Conservation (phyloP, 306 rosid species). For the Clitoria ternatea region DNA sequence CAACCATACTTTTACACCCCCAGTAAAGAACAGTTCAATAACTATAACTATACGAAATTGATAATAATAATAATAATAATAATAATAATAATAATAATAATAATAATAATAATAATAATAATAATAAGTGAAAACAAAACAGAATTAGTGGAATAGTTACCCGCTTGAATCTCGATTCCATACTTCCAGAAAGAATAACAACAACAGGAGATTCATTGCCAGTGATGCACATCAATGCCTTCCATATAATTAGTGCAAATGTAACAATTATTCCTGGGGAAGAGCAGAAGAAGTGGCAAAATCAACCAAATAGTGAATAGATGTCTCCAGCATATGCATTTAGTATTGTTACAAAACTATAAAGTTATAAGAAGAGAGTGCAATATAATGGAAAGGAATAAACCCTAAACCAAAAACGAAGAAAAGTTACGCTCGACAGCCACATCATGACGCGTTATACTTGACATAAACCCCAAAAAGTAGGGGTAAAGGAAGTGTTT, state of each 20-base stretch:
- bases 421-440: too few species aligned
- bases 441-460: neutral
- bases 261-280: slow-evolving; percentile 62
- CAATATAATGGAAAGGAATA: neutral
- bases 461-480: neutral
- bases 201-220: slow-evolving; percentile 81
- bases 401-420: neutral
- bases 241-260: slow-evolving; percentile 70
- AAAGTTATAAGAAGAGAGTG: neutral
- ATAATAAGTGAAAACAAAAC: neutral
- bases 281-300: slow-evolving; percentile 18
- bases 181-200: slow-evolving; percentile 77
- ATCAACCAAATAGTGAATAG: neutral
- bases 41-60: neutral
- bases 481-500: neutral
- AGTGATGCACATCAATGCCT: slow-evolving; percentile 57
- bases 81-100: too few species aligned
- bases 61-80: neutral
- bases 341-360: neutral
- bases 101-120: neutral
- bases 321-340: neutral
- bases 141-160: slow-evolving; percentile 38
- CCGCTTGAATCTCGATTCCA: slow-evolving; percentile 86
- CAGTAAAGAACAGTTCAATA: too few species aligned
- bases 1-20: too few species aligned